phyloP scores from a whole-genome alignment of 495 filamentous ascomycete species.

The Tuber aestivum region DNA sequence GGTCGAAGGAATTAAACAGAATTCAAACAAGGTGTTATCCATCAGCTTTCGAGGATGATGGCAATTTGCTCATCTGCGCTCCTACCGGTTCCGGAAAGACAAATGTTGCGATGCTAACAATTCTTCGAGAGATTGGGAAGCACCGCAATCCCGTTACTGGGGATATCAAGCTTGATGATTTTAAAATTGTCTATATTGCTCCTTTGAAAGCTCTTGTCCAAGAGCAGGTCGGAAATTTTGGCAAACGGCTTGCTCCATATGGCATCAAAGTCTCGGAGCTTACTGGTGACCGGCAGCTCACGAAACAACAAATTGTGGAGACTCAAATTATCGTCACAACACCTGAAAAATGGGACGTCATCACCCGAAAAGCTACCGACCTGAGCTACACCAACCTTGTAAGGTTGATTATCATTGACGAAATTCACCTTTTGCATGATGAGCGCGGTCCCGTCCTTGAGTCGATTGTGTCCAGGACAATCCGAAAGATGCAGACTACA shows the following conservation, averaged over 20 bases:
- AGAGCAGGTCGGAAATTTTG: slow-evolving; percentile 96
- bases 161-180: slow-evolving; percentile 86
- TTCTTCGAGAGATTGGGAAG: slow-evolving; percentile 94
- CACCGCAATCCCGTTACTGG: slow-evolving; percentile 79
- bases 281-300: slow-evolving; percentile 95
- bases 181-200: slow-evolving; percentile 95
- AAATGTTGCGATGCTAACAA: slow-evolving; percentile 96
- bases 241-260: slow-evolving; percentile 79
- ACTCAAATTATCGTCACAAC: slow-evolving; percentile 99
- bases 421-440: slow-evolving; percentile 96
- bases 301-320: slow-evolving; percentile 95
- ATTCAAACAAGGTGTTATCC: slow-evolving; percentile 92
- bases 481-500: slow-evolving; percentile 86
- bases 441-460: slow-evolving; percentile 95
- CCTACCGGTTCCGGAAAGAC: slow-evolving; percentile 98
- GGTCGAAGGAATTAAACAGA: slow-evolving; percentile 73
- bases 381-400: slow-evolving; percentile 95
- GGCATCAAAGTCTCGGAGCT: slow-evolving; percentile 89
- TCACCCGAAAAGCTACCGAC: slow-evolving; percentile 96
- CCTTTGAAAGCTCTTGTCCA: slow-evolving; percentile 92
- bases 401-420: slow-evolving; percentile 89
- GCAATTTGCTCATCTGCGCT: slow-evolving; percentile 95
- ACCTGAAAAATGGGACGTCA: slow-evolving; percentile 98
- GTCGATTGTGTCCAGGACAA: slow-evolving; percentile 91
- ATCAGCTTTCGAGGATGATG: slow-evolving; percentile 86